Evolutionary conservation across 129 eudicot species (phyloP).

Genomic region (Cynara cardunculus): DNA sequence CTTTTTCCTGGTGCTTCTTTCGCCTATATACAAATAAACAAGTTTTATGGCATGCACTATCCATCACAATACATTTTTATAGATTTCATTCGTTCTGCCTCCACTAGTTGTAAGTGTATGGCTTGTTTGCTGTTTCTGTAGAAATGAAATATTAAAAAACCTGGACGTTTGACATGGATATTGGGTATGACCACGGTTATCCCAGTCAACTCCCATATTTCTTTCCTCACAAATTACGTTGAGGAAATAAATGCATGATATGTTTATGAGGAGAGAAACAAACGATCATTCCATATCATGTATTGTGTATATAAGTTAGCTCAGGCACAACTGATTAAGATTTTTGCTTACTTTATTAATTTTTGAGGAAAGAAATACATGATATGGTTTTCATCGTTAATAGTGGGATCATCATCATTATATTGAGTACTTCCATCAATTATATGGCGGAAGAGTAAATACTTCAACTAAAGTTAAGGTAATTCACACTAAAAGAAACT

Average conservation of each 20-base stretch:
- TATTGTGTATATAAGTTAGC: neutral
- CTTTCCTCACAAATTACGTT: neutral
- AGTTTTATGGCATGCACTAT: neutral
- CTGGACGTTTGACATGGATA: neutral
- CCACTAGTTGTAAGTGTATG: neutral
- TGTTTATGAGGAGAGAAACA: neutral
- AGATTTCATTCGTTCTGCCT: neutral
- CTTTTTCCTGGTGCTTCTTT: neutral
- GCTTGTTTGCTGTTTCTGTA: neutral
- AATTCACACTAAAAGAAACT: neutral
- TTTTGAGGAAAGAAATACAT: neutral
- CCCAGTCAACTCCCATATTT: neutral
- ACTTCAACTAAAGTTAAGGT: neutral
- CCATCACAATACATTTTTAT: neutral
- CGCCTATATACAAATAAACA: neutral
- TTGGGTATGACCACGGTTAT: neutral
- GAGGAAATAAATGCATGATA: neutral
- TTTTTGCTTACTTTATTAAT: neutral
- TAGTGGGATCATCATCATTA: neutral
- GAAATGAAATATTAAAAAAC: neutral
- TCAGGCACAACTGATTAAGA: neutral
- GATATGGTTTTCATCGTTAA: neutral
- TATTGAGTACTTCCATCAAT: neutral
- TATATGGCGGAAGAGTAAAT: neutral
- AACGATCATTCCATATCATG: neutral